Evolutionary conservation across 306 rosid species (phyloP).

Genomic region (Oemleria cerasiformis): DNA sequence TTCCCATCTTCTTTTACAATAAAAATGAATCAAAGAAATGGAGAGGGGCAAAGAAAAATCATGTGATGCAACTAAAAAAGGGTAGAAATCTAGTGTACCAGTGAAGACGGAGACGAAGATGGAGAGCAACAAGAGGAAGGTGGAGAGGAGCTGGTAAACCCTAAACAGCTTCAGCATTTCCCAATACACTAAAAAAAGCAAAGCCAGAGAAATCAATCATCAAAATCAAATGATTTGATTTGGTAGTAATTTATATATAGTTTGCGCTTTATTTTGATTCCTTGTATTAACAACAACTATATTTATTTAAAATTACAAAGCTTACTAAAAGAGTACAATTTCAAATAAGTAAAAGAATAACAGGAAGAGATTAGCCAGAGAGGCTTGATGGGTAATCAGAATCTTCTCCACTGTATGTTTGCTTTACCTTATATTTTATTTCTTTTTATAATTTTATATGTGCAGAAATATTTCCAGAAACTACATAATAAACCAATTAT

Average conservation of each 20-base stretch:
- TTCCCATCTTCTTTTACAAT: background rate
- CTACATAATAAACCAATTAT: too few relatives aligned
- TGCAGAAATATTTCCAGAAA: too few relatives aligned
- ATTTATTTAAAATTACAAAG: background rate
- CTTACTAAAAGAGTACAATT: background rate
- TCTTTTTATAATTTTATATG: too few relatives aligned
- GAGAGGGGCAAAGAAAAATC: background rate
- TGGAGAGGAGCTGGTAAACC: constrained; percentile 32
- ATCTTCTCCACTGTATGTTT: too few relatives aligned
- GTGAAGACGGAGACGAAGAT: constrained; percentile 30
- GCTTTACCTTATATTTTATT: too few relatives aligned
- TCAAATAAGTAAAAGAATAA: background rate
- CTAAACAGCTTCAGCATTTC: constrained; percentile 49
- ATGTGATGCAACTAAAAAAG: constrained; percentile 20
- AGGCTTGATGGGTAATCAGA: too few relatives aligned
- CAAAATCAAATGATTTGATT: background rate
- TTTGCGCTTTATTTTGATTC: background rate
- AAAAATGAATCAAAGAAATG: background rate
- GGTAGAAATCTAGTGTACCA: constrained; percentile 19
- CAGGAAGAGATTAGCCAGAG: too few relatives aligned
- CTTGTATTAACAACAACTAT: background rate
- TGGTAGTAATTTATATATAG: constrained; percentile 8
- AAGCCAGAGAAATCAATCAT: background rate
- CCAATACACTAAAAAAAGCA: background rate
- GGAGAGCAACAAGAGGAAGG: constrained; percentile 23